Base-by-base conservation (phyloP, 495 filamentous ascomycete species). In the Xylaria scruposa region DNA sequence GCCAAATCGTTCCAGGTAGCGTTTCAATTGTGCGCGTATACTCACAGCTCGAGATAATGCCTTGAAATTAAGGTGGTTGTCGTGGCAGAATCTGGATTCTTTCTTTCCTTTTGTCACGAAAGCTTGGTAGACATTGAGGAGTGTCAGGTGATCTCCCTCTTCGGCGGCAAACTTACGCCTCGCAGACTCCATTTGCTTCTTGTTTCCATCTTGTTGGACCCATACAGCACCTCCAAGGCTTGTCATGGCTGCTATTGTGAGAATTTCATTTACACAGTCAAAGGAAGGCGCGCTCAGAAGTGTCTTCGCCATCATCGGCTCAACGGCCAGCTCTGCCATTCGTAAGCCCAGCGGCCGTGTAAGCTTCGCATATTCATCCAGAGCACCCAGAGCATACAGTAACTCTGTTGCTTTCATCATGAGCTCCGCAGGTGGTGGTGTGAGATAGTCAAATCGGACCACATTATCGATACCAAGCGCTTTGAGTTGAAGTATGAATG, bases 381-480 rank as follows among this genome's bases (percentile, higher is more conserved):
- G 82, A 2, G 94, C 94, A 24, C 94, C 94, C 38, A 99, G 89
- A 7, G 94, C 92, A 82, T 91, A 98, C 21, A 99, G 84, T 6
- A 98, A 84, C 78, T 99, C 96, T 4, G 97, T 87, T 19, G 92
- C 97, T 58, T 94, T 92, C 59, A 91, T 90, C 81, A 98, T 89
- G 33, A 98, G 89, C 73, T 97, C 92, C 12, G 94, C 89, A 1
- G 96, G 95, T 38, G 96, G 96, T 19, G 94, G 84, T 13, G 97
- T 97, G 68, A 97, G 81, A 77, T 95, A 98, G 74, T 93, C 90
- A 78, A 98, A 99, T 26, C 94, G 90, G 9, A 93, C 89, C 38
- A 98, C 91, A 79, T 99, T 98, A 80, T 97, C 95, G 75, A 99
- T 97, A 0, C 97, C 97, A 21, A 99, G 85, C 21, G 95, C 96